Evolutionary conservation across 805 yeast genomes (phyloP).

Genomic region (Monosporozyma yasuniensis): DNA sequence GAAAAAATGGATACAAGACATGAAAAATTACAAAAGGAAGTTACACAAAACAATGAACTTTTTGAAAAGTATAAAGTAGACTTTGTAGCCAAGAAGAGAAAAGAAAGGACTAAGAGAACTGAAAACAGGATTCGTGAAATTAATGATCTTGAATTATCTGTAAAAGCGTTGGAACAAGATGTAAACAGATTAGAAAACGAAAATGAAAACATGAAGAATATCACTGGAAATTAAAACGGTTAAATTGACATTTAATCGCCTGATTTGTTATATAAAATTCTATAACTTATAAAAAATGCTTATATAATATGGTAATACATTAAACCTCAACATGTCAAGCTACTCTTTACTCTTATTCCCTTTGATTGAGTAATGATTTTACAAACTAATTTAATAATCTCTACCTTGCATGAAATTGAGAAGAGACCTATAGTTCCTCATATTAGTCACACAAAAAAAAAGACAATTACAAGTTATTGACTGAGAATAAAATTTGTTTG

Average conservation of each 20-base stretch:
- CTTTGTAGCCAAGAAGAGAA: conserved; percentile 15
- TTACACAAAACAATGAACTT: conserved; percentile 17
- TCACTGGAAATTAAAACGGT: background rate
- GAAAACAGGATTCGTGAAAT: conserved; percentile 21
- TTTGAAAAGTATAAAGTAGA: conserved; percentile 16
- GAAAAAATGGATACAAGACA: conserved; percentile 16
- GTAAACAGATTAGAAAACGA: conserved; percentile 26
- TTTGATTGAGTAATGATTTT: too few species aligned
- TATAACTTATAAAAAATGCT: background rate
- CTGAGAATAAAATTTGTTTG: too few species aligned
- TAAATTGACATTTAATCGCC: too few species aligned
- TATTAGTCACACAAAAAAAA: too few species aligned
- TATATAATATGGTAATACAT: background rate
- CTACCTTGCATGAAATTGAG: too few species aligned
- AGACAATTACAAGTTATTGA: too few species aligned
- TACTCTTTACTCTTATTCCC: too few species aligned
- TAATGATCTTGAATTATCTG: conserved; percentile 23
- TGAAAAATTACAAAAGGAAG: conserved; percentile 21
- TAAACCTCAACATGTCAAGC: background rate
- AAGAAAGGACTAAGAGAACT: conserved; percentile 17
- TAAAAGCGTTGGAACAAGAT: conserved; percentile 30
- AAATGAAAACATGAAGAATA: conserved; percentile 16
- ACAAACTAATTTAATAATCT: too few species aligned
- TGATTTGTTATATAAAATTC: background rate
- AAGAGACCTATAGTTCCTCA: too few species aligned